These are phyloP conservation scores for Cyclostephanos invisitatus DNA, from an alignment of 108 stramenopile species.

Conservation along the genomic window DNA sequence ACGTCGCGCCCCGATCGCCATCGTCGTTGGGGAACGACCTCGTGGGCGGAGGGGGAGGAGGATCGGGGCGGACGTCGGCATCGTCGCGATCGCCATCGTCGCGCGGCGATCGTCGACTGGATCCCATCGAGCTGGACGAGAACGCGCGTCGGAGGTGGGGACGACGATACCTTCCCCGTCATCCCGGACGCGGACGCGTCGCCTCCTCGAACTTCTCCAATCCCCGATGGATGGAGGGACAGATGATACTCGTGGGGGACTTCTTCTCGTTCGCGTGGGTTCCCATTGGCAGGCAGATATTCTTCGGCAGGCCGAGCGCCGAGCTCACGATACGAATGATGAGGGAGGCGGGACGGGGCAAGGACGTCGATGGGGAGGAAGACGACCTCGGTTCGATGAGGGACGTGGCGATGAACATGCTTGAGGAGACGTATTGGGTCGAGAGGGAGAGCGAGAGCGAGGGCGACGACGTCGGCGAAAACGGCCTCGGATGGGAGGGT, in stretches of 20 bases:
- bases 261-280: conserved; percentile 84
- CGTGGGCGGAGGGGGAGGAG: no score
- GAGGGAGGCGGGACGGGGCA: conserved; percentile 30
- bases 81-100: background rate
- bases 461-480: no score
- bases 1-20: conserved; percentile 47
- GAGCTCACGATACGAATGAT: conserved; percentile 70
- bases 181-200: conserved; percentile 68
- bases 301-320: conserved; percentile 74
- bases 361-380: conserved; percentile 4
- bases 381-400: conserved; percentile 30
- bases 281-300: conserved; percentile 77
- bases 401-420: conserved; percentile 18
- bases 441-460: conserved; percentile 21
- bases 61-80: background rate
- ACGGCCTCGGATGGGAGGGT: no score
- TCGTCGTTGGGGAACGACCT: background rate
- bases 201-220: conserved; percentile 62
- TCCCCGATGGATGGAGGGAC: conserved; percentile 73
- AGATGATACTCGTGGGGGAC: conserved; percentile 70
- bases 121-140: conserved; percentile 70
- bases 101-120: conserved; percentile 32
- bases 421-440: conserved; percentile 36
- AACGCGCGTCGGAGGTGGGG: conserved; percentile 72
- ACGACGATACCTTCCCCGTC: conserved; percentile 61